Conservation (phyloP, 1,284 basidiomycete species). For the Kwoniella shivajii region DNA sequence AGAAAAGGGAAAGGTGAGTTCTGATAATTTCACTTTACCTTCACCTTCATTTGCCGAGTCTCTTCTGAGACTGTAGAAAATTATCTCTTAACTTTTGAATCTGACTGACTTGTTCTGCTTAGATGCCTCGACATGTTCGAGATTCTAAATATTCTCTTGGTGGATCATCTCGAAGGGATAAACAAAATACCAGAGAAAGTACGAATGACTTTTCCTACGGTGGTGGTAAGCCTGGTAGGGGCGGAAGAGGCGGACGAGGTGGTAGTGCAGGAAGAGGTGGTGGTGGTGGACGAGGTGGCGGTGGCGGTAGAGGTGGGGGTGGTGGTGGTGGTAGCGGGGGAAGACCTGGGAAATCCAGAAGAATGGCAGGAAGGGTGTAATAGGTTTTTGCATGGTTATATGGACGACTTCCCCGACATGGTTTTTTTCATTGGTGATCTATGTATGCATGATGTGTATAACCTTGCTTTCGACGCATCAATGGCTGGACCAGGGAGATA, state of each 20-base stretch:
- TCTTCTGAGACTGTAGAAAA: not conserved
- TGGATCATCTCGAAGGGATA: conserved; percentile 63
- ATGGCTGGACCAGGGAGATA: no score
- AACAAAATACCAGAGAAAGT: conserved; percentile 77
- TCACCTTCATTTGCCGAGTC: not conserved
- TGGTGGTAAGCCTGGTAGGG: conserved; percentile 49
- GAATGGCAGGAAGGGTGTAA: conserved; percentile 27
- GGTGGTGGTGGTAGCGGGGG: conserved; percentile 12
- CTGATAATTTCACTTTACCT: not conserved
- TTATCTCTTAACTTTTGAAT: not conserved
- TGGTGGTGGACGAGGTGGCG: conserved; percentile 15
- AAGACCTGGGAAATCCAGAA: conserved; percentile 34
- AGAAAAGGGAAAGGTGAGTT: conserved; percentile 48
- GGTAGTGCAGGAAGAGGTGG: conserved; percentile 29
- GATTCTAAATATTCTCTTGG: conserved; percentile 82
- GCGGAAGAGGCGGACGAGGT: conserved; percentile 49
- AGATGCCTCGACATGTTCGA: conserved; percentile 66
- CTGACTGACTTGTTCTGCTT: not conserved
- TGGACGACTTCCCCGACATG: no score
- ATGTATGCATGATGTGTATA: conserved; percentile 9
- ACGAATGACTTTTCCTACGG: conserved; percentile 65
- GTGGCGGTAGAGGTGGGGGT: conserved; percentile 16
- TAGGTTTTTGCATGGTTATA: not conserved
- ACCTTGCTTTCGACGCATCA: no score
- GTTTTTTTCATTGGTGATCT: no score